Evolutionary conservation across 441 rosid species (phyloP).

Genomic region (Gossypium gossypioides): DNA sequence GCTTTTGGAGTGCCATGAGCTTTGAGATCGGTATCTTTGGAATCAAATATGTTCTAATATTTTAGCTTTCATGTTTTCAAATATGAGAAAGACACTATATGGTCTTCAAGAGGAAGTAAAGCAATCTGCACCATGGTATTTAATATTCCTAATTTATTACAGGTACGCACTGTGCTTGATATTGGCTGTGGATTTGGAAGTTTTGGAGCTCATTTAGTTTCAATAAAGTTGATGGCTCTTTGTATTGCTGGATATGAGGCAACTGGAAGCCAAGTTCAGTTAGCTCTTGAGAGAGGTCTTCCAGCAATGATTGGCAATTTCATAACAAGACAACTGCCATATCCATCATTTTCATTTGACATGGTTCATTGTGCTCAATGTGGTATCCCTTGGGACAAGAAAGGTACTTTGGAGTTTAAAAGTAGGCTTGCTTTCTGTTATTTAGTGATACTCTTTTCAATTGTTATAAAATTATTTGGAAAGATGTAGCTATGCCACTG

Average conservation of each 20-base stretch:
- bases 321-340: conserved; percentile 72
- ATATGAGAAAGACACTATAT: not conserved
- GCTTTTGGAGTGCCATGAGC: not conserved
- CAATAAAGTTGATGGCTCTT: conserved; percentile 70
- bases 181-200: conserved; percentile 97
- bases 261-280: conserved; percentile 92
- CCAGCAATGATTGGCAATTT: conserved; percentile 96
- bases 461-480: not conserved
- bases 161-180: conserved; percentile 73
- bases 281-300: conserved; percentile 95
- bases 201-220: conserved; percentile 87
- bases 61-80: not conserved
- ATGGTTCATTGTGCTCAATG: conserved; percentile 98
- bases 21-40: not conserved
- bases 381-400: conserved; percentile 70
- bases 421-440: not conserved
- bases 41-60: not conserved
- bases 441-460: not conserved
- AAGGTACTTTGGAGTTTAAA: conserved; percentile 40
- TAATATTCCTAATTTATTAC: conserved; percentile 16
- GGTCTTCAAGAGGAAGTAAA: conserved; percentile 4
- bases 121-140: conserved; percentile 1
- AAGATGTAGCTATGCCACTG: not conserved
- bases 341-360: conserved; percentile 77
- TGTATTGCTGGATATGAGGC: conserved; percentile 87